A percentile compares a stretch with the other conserved stretches of the same genome.
phyloP scores from a whole-genome alignment of 2,329 filamentous ascomycete species.

The Bretziella fagacearum region DNA sequence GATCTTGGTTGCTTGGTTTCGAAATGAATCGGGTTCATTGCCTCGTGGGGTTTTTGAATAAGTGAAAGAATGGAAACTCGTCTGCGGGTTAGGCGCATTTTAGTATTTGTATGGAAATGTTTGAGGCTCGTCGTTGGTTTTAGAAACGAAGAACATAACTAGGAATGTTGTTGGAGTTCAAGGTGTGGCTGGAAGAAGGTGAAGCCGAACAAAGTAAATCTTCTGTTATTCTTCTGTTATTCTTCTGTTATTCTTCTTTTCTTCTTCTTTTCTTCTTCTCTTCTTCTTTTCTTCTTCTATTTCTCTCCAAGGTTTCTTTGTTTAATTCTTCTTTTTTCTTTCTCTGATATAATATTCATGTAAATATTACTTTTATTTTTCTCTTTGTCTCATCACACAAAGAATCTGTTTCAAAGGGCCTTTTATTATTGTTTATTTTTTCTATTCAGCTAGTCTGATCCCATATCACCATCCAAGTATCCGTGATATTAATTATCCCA shows the following conservation, averaged over 20 bases:
- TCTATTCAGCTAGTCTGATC: background rate
- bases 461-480: background rate
- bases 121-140: slow-evolving; percentile 1
- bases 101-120: background rate
- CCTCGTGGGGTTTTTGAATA: too few relatives aligned
- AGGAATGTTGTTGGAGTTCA: background rate
- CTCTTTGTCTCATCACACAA: too few relatives aligned
- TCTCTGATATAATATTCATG: too few relatives aligned
- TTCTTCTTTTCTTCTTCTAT: too few relatives aligned
- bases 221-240: too few relatives aligned
- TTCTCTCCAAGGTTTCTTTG: too few relatives aligned
- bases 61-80: background rate
- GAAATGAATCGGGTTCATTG: background rate
- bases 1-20: background rate
- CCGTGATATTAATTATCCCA: background rate
- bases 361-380: background rate
- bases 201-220: too few relatives aligned
- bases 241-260: too few relatives aligned
- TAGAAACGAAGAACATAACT: background rate
- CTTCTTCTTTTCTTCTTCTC: too few relatives aligned
- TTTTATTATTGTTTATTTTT: background rate
- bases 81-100: background rate
- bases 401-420: too few relatives aligned
- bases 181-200: background rate
- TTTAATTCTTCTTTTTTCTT: too few relatives aligned